Base-by-base conservation (phyloP, 805 yeast species). In the Metschnikowia reukaufii region DNA sequence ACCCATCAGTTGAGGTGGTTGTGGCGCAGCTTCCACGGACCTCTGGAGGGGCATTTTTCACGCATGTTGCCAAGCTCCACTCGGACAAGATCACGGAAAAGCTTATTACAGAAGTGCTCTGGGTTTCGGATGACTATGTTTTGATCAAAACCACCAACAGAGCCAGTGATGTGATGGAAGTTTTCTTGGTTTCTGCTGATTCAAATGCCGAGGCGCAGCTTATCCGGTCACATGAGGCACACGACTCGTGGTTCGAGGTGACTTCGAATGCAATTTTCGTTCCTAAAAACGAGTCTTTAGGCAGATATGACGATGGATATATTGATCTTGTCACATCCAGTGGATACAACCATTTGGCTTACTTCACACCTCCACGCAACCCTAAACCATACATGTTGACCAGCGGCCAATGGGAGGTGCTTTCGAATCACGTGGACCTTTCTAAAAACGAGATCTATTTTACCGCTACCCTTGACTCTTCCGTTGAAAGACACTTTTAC, bases 401-500 rank as follows among this genome's bases (percentile, higher is more conserved):
- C 6, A 48, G 56, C 1, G 99, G 99, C 6, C 67, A 77, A 0
- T 94, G 96, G 96, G 99, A 94, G 64, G 96, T 94, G n/a, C 34
- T 56, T 13, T 18, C 46, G 9, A 50, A 43, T 30, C 51, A 50
- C 31, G 86, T 79, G 21, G 77, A 55, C 37, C 57, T 63, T 33
- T 72, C 65, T n/a, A 65, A 64, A 3, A 70, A 78, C 44, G 61
- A 65, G 5, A 64, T 86, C 2, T 84, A 76, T 57, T 94, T 82
- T 62, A 60, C 82, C 6, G 84, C 92, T 4, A 88, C 98, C 0
- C 78, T 81, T 60, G 82, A 81, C 52, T 82, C 91, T 1, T 82
- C 97, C 0, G 80, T 82, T 17, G 96, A 94, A 63, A 77, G 96
- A 64, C 97, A 91, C 59, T 61, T 94, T 12, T 88, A 88, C 65